Evolutionary conservation across 1,284 basidiomycete genomes (phyloP).

Genomic region (Ganoderma sp.): DNA sequence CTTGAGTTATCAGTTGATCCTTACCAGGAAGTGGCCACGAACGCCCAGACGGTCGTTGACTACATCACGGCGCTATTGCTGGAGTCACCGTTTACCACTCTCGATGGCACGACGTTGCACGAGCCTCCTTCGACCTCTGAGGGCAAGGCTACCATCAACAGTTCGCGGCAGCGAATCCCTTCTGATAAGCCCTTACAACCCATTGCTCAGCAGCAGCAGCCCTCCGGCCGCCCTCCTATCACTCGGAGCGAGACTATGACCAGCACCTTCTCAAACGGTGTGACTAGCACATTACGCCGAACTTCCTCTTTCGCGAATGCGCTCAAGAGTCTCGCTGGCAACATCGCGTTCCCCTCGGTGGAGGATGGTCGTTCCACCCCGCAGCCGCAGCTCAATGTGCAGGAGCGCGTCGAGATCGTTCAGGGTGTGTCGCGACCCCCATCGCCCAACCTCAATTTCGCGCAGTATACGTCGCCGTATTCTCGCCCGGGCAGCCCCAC

Average conservation of each 20-base stretch:
- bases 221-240: slow-evolving; percentile 51
- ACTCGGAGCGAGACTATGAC: slow-evolving; percentile 68
- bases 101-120: slow-evolving; percentile 70
- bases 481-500: slow-evolving; percentile 54
- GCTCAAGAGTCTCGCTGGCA: slow-evolving; percentile 77
- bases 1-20: slow-evolving; percentile 94
- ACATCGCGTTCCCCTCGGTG: slow-evolving; percentile 66
- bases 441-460: slow-evolving; percentile 76
- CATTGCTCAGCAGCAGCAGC: slow-evolving; percentile 46
- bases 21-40: slow-evolving; percentile 89
- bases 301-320: slow-evolving; percentile 87
- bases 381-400: slow-evolving; percentile 37
- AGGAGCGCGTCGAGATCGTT: slow-evolving; percentile 39
- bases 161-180: slow-evolving; percentile 55
- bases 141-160: slow-evolving; percentile 26
- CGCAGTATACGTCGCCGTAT: slow-evolving; percentile 79
- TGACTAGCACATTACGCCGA: slow-evolving; percentile 73
- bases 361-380: slow-evolving; percentile 58
- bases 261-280: slow-evolving; percentile 60
- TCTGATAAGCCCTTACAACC: slow-evolving; percentile 57
- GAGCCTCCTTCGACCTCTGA: slow-evolving; percentile 50
- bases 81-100: slow-evolving; percentile 83
- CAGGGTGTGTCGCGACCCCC: slow-evolving; percentile 68
- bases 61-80: slow-evolving; percentile 90
- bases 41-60: slow-evolving; percentile 92